phyloP scores from a whole-genome alignment of 2,329 filamentous ascomycete species.

The Aspergillus puulaauensis region DNA sequence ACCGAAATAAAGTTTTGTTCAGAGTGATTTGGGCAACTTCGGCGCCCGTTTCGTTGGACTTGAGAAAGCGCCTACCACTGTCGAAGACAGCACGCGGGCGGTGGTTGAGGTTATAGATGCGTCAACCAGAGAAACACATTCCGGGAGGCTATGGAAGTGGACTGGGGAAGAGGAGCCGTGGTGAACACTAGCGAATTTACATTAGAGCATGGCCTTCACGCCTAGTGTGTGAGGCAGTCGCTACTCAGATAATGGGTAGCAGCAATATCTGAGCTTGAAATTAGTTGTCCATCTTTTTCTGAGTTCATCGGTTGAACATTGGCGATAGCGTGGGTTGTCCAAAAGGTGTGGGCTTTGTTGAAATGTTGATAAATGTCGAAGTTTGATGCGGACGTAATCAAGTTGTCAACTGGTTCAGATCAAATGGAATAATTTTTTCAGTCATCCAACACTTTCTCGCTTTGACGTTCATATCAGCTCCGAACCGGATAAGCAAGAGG shows the following conservation, averaged over 20 bases:
- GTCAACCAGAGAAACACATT: conserved; percentile 11
- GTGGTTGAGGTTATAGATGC: conserved; percentile 20
- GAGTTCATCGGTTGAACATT: neutral
- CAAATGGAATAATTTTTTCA: neutral
- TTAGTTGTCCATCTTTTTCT: neutral
- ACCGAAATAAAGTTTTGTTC: conserved; percentile 19
- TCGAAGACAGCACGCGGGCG: conserved; percentile 21
- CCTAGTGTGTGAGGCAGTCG: no score
- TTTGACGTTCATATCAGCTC: conserved; percentile 23
- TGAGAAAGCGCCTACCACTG: conserved; percentile 18
- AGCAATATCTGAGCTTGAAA: neutral
- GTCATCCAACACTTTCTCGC: conserved; percentile 1
- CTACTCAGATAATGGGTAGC: no score
- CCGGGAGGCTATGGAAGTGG: conserved; percentile 22
- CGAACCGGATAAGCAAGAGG: conserved; percentile 19
- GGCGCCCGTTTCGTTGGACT: conserved; percentile 16
- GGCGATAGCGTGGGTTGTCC: neutral
- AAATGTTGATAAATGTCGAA: no score
- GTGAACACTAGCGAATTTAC: conserved; percentile 5
- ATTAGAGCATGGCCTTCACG: no score
- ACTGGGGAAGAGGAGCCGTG: conserved; percentile 21
- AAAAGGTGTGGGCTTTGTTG: neutral
- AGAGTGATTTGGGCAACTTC: conserved; percentile 24
- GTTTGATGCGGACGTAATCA: neutral
- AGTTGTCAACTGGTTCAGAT: neutral